Percentiles rank a stretch among this genome's conserved stretches.
phyloP scores from a whole-genome alignment of 2,329 filamentous ascomycete species.

The Diaporthe nobilis region DNA sequence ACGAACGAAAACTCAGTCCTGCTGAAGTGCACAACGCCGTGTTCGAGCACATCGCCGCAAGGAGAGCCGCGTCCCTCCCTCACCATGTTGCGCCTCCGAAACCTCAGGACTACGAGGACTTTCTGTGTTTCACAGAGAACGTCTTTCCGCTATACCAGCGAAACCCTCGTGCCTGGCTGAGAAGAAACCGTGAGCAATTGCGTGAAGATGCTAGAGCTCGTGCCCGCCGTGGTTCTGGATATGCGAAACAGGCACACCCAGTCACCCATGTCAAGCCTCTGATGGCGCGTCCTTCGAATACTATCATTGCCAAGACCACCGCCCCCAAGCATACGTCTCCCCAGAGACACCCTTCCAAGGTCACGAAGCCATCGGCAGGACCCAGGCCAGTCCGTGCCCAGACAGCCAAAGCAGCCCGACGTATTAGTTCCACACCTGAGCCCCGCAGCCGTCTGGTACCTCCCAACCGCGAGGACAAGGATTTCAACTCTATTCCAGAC shows the following conservation, averaged over 20 bases:
- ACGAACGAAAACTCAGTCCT: conserved; percentile 56
- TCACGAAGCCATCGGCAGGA: conserved; percentile 53
- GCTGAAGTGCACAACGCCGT: conserved; percentile 59
- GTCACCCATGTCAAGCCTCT: conserved; percentile 60
- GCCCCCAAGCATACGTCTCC: conserved; percentile 2
- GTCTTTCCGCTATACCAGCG: conserved; percentile 61
- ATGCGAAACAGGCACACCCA: conserved; percentile 42
- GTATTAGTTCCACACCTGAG: conserved; percentile 64
- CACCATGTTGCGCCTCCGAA: conserved; percentile 58
- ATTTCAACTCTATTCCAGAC: conserved; percentile 80
- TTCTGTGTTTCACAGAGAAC: conserved; percentile 66
- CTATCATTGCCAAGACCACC: conserved; percentile 44
- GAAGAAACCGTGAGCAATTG: conserved; percentile 65
- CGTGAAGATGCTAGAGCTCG: conserved; percentile 62
- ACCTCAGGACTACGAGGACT: conserved; percentile 67
- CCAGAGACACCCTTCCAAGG: conserved; percentile 43
- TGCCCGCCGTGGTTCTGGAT: conserved; percentile 53
- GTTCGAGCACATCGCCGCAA: conserved; percentile 63
- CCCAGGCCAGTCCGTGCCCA: conserved; percentile 54
- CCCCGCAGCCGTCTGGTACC: conserved; percentile 67
- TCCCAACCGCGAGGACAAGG: conserved; percentile 84
- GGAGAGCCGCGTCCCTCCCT: conserved; percentile 56
- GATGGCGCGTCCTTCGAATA: conserved; percentile 31
- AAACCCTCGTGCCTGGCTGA: conserved; percentile 64
- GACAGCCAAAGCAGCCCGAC: conserved; percentile 50